Evolutionary conservation across 1,284 basidiomycete genomes (phyloP), one percentile per base, ranked within the genome.

Genomic region (Thecaphora frezii): DNA sequence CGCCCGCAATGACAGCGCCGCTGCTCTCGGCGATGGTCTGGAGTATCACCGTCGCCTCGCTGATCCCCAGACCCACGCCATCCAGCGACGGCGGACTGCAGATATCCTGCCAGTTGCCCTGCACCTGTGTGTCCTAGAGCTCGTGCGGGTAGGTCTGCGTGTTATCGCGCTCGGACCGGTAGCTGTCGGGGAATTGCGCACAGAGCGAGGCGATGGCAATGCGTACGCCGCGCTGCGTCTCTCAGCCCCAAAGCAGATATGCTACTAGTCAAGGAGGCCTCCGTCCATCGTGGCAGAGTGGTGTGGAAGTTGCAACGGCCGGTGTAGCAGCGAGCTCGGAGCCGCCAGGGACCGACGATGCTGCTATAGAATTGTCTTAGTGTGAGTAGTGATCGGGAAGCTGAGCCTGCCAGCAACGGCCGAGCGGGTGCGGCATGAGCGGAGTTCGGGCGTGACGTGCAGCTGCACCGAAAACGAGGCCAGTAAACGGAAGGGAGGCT

Each of bases 11-110:
- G 10, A 59, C 54, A 0, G 58, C 79, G 10, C 80, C 80, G 7
- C 68, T 73, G n/a, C 28, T 28, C 48, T 81, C 79, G 18, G 79
- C 66, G 41, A 81, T 80, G 36, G 78, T 81, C 51, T 80, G 79
- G 38, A 81, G 67, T 80, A 81, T 81, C 10, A 80, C 56, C 16
- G 79, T 79, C 18, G 80, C 80, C 46, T 81, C 80, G 1, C 76
- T 74, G 28, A 81, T 77, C 1, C 79, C 79, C 33, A 81, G 64
- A 0, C 72, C 74, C 5, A 72, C 68, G 5, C 80, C 80, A 18
- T 80, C 80, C 33, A 61, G 52, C n/a, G 55, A 21, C 39, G 62
- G 49, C 22, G 69, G 69, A 59, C 69, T 58, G 44, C 63, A 63
- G 28, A 69, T 63, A n/a, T 66, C 69, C 21, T 69, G 59, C 61